Percentiles rank a stretch among this genome's conserved stretches.
phyloP scores from a whole-genome alignment of 2,329 filamentous ascomycete genomes.

The Corynespora cassiicola region DNA sequence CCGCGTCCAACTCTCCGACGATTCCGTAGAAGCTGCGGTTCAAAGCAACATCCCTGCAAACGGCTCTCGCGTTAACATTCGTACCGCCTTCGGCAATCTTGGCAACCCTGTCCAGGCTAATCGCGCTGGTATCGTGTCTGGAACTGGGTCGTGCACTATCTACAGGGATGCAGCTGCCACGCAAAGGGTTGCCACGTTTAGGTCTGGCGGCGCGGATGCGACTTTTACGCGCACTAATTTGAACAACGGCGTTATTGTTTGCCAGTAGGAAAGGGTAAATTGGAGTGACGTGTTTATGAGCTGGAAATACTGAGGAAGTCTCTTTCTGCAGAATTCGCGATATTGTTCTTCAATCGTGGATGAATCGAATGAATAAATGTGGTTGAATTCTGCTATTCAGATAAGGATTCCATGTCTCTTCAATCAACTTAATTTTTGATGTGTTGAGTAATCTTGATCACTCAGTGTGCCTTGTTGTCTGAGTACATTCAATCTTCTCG shows the following conservation, averaged over 20 bases:
- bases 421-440: too few relatives aligned
- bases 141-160: constrained; percentile 11
- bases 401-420: too few relatives aligned
- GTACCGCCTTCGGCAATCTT: constrained; percentile 7
- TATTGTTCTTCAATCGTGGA: too few relatives aligned
- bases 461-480: too few relatives aligned
- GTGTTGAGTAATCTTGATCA: too few relatives aligned
- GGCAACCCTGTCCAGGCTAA: constrained; percentile 7
- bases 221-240: constrained; percentile 8
- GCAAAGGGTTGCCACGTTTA: constrained; percentile 13
- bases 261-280: constrained; percentile 8
- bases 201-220: constrained; percentile 6
- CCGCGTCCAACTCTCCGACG: constrained; percentile 20
- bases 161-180: constrained; percentile 13
- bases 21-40: constrained; percentile 16
- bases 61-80: constrained; percentile 5
- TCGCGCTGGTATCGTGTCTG: constrained; percentile 11
- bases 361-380: too few relatives aligned
- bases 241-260: constrained; percentile 18
- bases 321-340: too few relatives aligned
- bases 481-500: too few relatives aligned
- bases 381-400: too few relatives aligned
- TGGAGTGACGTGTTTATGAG: too few relatives aligned
- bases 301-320: too few relatives aligned
- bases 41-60: constrained; percentile 17